phyloP scores from a whole-genome alignment of 2,329 filamentous ascomycete species.

The Colletotrichum euphorbiae region DNA sequence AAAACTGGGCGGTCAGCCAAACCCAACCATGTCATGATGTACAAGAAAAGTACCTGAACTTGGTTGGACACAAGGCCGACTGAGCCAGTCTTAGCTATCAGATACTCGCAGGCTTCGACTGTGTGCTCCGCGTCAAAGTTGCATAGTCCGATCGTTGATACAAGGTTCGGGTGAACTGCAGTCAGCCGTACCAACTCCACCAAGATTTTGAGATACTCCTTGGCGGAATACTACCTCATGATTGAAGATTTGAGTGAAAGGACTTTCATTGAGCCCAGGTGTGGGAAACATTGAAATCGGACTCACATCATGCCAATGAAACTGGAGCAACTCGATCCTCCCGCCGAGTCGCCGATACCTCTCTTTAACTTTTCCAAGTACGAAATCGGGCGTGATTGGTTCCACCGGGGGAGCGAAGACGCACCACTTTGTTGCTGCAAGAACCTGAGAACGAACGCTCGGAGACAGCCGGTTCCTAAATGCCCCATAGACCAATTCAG shows the following conservation, averaged over 20 bases:
- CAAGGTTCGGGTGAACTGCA: constrained; percentile 4
- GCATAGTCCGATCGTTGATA: constrained; percentile 23
- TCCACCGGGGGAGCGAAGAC: constrained; percentile 45
- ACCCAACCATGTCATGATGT: background rate
- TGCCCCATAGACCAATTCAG: constrained; percentile 49
- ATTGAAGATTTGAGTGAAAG: too few species aligned
- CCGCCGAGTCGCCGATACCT: constrained; percentile 48
- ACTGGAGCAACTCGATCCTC: constrained; percentile 50
- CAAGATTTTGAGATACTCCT: constrained; percentile 16
- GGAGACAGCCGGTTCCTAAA: constrained; percentile 46
- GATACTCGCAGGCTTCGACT: constrained; percentile 21
- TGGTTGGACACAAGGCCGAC: constrained; percentile 23
- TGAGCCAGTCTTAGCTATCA: constrained; percentile 24
- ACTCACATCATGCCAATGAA: constrained; percentile 52
- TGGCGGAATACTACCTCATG: background rate
- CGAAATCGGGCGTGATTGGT: constrained; percentile 44
- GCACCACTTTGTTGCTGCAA: constrained; percentile 52
- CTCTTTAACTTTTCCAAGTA: constrained; percentile 47
- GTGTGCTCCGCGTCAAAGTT: constrained; percentile 29
- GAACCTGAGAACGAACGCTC: constrained; percentile 41
- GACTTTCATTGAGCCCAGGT: too few species aligned
- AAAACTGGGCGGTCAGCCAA: background rate
- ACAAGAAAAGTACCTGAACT: constrained; percentile 1
- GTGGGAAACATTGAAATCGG: background rate
- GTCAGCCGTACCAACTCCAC: constrained; percentile 20